Percentiles rank a stretch among this genome's conserved stretches.
These are phyloP conservation scores for Phaeosphaeria sp. DNA, from an alignment of 2,329 filamentous ascomycete species.

Conservation along the genomic window DNA sequence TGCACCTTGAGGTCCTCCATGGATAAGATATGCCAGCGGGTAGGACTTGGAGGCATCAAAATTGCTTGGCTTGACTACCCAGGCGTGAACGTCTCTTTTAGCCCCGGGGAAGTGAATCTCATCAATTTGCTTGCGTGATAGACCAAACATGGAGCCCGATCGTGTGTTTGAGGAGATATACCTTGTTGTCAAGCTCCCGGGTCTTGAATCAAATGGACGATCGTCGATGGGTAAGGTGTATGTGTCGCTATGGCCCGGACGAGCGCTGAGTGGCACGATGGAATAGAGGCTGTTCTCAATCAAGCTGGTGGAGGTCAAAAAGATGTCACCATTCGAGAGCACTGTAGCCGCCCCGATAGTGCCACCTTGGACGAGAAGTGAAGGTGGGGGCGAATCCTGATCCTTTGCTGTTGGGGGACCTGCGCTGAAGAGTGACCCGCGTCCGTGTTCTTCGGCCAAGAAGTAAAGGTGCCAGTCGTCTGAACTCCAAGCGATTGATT, in stretches of 20 bases:
- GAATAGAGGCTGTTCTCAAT: conserved; percentile 75
- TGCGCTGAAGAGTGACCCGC: conserved; percentile 63
- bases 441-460: conserved; percentile 74
- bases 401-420: conserved; percentile 17
- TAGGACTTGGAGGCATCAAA: conserved; percentile 77
- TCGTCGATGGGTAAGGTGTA: conserved; percentile 32
- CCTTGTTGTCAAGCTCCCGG: conserved; percentile 24
- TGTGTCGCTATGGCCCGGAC: conserved; percentile 12
- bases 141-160: conserved; percentile 69
- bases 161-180: conserved; percentile 69
- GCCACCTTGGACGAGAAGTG: conserved; percentile 42
- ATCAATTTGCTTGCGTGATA: conserved; percentile 67
- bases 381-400: conserved; percentile 24
- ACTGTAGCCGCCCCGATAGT: conserved; percentile 55
- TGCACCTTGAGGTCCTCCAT: conserved; percentile 81
- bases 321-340: conserved; percentile 60
- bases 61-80: conserved; percentile 67
- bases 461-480: conserved; percentile 70
- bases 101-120: conserved; percentile 75
- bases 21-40: conserved; percentile 79
- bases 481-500: conserved; percentile 57
- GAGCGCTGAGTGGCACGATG: conserved; percentile 54
- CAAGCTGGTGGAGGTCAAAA: conserved; percentile 72
- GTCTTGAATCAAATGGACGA: conserved; percentile 33
- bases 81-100: conserved; percentile 68